Evolutionary conservation across 2,329 filamentous ascomycete genomes (phyloP).

Genomic region (Pyricularia grisea): DNA sequence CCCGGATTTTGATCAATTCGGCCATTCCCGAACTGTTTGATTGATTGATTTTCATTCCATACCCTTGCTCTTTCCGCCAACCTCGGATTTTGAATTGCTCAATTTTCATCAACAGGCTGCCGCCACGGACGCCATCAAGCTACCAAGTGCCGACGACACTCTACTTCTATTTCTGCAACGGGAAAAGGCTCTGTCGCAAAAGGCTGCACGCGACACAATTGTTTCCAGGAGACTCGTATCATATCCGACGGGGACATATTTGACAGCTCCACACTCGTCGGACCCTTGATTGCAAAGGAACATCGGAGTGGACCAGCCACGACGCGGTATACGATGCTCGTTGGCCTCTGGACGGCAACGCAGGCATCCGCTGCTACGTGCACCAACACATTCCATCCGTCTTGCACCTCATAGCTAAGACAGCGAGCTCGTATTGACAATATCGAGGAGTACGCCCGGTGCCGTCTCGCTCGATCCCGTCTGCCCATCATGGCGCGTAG

Average conservation of each 20-base stretch:
- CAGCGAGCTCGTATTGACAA: background rate
- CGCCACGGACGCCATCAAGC: background rate
- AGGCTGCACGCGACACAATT: background rate
- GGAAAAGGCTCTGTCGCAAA: background rate
- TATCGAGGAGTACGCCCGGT: constrained; percentile 1
- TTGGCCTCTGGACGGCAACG: constrained; percentile 1
- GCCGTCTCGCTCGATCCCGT: background rate
- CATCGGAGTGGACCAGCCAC: background rate
- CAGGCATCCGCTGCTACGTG: background rate
- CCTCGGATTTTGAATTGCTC: background rate
- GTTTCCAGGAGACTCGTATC: background rate
- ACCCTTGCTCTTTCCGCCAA: background rate
- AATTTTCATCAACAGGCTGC: background rate
- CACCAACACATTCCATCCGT: background rate
- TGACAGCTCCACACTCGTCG: background rate
- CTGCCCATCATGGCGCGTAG: constrained; percentile 18
- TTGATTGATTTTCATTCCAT: background rate
- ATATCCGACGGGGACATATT: background rate
- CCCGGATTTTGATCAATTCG: background rate
- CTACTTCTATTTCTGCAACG: background rate
- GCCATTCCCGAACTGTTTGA: background rate
- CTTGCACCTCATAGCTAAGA: background rate
- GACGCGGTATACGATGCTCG: constrained; percentile 2
- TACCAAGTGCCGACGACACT: background rate
- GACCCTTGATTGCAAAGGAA: background rate